These are phyloP conservation scores for Dactylellina leptospora DNA, from an alignment of 2,329 filamentous ascomycete genomes.

Conservation along the genomic window DNA sequence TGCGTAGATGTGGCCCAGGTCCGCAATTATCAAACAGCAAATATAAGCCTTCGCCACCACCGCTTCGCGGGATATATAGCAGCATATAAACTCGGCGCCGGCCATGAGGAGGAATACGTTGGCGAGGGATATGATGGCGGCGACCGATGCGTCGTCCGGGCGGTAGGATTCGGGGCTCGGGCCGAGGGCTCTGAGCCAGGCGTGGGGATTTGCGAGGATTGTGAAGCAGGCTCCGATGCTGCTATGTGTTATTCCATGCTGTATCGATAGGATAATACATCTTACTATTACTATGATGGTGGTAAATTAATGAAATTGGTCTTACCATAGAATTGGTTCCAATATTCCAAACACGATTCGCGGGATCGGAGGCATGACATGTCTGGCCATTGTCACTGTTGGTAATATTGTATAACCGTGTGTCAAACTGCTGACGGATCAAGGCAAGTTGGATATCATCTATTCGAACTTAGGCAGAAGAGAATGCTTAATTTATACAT, in stretches of 20 bases:
- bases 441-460: no score
- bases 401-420: neutral
- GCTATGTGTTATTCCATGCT: neutral
- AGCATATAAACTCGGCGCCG: constrained; percentile 58
- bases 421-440: no score
- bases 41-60: constrained; percentile 57
- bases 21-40: constrained; percentile 58
- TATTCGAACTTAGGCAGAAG: no score
- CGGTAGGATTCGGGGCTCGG: constrained; percentile 44
- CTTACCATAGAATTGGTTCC: constrained; percentile 23
- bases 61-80: constrained; percentile 57
- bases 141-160: constrained; percentile 37
- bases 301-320: no score
- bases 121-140: constrained; percentile 54
- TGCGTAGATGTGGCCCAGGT: constrained; percentile 60
- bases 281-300: neutral
- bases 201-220: constrained; percentile 55
- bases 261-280: neutral
- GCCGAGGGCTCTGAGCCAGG: constrained; percentile 58
- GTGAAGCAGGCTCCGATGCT: constrained; percentile 31
- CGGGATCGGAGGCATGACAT: constrained; percentile 38
- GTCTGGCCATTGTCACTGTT: constrained; percentile 18
- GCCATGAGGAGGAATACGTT: constrained; percentile 59
- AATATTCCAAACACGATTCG: constrained; percentile 25
- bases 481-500: no score